Conservation (phyloP, 176 grass and related monocot genomes). For the Bonia amplexicaulis region DNA sequence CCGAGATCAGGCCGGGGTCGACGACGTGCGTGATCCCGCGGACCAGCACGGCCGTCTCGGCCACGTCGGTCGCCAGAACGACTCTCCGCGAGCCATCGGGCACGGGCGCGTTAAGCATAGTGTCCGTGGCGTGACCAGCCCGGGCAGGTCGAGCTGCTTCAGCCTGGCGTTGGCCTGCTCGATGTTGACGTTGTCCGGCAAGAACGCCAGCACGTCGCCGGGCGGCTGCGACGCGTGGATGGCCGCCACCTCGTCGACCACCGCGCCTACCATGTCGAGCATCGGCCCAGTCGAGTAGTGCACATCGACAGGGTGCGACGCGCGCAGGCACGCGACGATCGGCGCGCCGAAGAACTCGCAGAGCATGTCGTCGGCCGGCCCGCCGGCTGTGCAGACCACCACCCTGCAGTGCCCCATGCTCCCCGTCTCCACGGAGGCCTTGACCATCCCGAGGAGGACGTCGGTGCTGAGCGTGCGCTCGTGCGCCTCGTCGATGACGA, state of each 20-base stretch:
- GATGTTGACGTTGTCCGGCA: not conserved
- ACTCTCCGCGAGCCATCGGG: constrained; percentile 2
- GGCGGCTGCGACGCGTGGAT: constrained; percentile 5
- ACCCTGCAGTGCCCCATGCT: not conserved
- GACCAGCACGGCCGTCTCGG: constrained; percentile 22
- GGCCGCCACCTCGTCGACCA: not conserved
- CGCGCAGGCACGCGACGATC: not conserved
- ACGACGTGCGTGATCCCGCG: constrained; percentile 19
- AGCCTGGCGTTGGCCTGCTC: not conserved
- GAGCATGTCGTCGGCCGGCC: not conserved
- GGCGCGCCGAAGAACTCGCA: constrained; percentile 14
- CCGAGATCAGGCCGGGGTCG: constrained; percentile 19
- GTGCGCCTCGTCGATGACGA: constrained; percentile 30
- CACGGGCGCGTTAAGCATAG: not conserved
- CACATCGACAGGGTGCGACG: not conserved
- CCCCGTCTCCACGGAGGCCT: not conserved
- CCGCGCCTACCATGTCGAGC: constrained; percentile 3
- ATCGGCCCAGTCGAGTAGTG: not conserved
- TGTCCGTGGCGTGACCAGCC: not conserved
- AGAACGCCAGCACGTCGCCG: constrained; percentile 34
- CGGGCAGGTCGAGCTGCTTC: not conserved
- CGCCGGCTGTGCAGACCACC: constrained; percentile 19
- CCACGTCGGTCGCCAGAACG: constrained; percentile 29
- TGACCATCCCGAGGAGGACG: not conserved
- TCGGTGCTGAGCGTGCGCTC: constrained; percentile 26